Percentiles rank a stretch among this genome's conserved stretches.
Conservation (phyloP, 768 basidiomycete genomes). For the Amanita rimosa region DNA sequence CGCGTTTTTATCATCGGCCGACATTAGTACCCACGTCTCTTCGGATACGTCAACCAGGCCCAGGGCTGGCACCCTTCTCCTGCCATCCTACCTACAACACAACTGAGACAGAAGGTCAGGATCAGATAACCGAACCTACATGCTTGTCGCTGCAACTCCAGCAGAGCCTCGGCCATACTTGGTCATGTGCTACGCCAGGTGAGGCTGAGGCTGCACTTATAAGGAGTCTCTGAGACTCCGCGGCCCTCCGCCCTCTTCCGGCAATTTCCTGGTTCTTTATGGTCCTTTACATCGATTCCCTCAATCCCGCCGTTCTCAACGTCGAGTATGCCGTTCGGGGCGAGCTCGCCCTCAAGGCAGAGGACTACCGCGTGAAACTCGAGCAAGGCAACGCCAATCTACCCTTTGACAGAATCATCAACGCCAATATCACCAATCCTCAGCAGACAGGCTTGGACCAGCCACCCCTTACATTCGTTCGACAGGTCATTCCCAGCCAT, state of each 20-base stretch:
- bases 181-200: too few relatives aligned
- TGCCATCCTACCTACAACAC: too few relatives aligned
- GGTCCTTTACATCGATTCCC: slow-evolving; percentile 55
- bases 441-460: slow-evolving; percentile 95
- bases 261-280: slow-evolving; percentile 22
- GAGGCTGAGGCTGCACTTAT: too few relatives aligned
- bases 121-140: too few relatives aligned
- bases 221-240: too few relatives aligned
- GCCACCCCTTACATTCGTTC: slow-evolving; percentile 80
- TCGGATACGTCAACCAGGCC: too few relatives aligned
- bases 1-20: background rate
- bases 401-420: slow-evolving; percentile 84
- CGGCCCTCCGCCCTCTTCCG: too few relatives aligned
- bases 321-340: slow-evolving; percentile 98
- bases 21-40: too few relatives aligned
- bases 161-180: too few relatives aligned
- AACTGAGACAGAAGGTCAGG: too few relatives aligned
- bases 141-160: too few relatives aligned
- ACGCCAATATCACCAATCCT: slow-evolving; percentile 96
- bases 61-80: too few relatives aligned
- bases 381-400: slow-evolving; percentile 44
- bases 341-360: slow-evolving; percentile 91
- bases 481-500: slow-evolving; percentile 55
- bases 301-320: slow-evolving; percentile 77
- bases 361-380: slow-evolving; percentile 65